phyloP scores from a whole-genome alignment of 768 basidiomycete genomes.

The Mycena indigotica region DNA sequence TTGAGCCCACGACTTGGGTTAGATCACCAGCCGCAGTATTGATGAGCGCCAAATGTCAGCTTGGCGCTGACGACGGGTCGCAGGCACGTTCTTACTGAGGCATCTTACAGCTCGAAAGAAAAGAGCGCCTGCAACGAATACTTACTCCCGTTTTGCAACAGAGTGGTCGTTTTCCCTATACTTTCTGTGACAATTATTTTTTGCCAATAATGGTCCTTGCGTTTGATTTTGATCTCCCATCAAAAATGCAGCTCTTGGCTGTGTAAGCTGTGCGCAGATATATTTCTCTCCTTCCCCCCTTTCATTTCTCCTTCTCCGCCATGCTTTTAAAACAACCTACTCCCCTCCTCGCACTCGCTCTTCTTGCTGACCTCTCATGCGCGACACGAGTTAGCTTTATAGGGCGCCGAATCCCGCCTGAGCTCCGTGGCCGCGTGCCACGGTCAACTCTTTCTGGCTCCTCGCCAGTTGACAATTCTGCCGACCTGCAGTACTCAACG shows the following conservation, averaged over 20 bases:
- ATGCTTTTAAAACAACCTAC: constrained; percentile 33
- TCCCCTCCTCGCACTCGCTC: constrained; percentile 46
- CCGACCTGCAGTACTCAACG: constrained; percentile 72
- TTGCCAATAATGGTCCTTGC: too few relatives aligned
- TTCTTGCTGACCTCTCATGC: constrained; percentile 43
- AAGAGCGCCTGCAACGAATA: too few relatives aligned
- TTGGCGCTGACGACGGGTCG: too few relatives aligned
- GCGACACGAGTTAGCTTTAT: constrained; percentile 31
- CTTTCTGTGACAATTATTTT: too few relatives aligned
- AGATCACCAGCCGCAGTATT: too few relatives aligned
- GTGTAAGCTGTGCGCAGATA: constrained; percentile 12
- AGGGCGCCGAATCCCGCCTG: constrained; percentile 42
- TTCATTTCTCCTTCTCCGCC: constrained; percentile 21
- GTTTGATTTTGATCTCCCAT: neutral
- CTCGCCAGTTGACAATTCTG: constrained; percentile 60
- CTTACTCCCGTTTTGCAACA: too few relatives aligned
- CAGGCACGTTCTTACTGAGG: too few relatives aligned
- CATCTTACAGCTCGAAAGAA: too few relatives aligned
- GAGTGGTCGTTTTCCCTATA: too few relatives aligned
- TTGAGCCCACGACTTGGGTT: too few relatives aligned
- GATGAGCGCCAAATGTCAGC: too few relatives aligned
- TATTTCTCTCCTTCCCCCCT: constrained; percentile 25
- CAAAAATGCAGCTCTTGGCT: constrained; percentile 6
- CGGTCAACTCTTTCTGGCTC: constrained; percentile 27
- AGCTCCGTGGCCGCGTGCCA: constrained; percentile 33